Evolutionary conservation across 306 rosid species (phyloP), one percentile per base, ranked within the genome.

Genomic region (Erythrophleum fordii): DNA sequence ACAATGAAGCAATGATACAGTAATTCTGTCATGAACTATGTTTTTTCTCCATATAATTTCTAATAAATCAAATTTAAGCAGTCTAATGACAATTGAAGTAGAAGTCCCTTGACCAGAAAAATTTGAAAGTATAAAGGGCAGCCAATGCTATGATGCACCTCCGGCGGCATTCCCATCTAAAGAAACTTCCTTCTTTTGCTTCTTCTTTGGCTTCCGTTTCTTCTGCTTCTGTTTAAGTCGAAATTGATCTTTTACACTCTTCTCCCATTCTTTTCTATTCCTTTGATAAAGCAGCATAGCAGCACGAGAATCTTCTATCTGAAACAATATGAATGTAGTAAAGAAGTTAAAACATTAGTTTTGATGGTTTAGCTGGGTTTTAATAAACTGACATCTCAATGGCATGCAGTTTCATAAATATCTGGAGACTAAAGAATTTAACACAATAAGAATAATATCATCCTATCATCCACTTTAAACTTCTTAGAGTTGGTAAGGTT

Each of bases 251-350:
- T 93, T 91, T 3, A 73, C 74, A 48, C 79, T 83, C 86, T 78
- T 95, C 80, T 93, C 99, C 99, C 99, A 95, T 70, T 78, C 89
- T 81, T 72, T 89, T 77, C 85, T 87, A 72, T 88, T 89, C 79
- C 83, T 90, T 88, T 90, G 96, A 84, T 93, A 95, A 72, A 95
- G 99, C 78, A 93, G 52, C 99, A 95, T 95, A 2, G 97, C 98
- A 11, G 98, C 92, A 5, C 97, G 93, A 64, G 98, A 97, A 85
- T 95, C 98, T 35, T 95, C 90, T 77, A 93, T 68, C 99, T 95
- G 87, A 76, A 45, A 72, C 60, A 72, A 71, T 46, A 65, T 31
- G 52, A 39, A 76, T 42, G 52, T 62, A 75, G 66, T 51, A 72
- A 22, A 11, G 12, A 26, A 71, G 22, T 35, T 72, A 9, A 25